Conservation (phyloP, 768 basidiomycete species). For the Auricularia sp. region DNA sequence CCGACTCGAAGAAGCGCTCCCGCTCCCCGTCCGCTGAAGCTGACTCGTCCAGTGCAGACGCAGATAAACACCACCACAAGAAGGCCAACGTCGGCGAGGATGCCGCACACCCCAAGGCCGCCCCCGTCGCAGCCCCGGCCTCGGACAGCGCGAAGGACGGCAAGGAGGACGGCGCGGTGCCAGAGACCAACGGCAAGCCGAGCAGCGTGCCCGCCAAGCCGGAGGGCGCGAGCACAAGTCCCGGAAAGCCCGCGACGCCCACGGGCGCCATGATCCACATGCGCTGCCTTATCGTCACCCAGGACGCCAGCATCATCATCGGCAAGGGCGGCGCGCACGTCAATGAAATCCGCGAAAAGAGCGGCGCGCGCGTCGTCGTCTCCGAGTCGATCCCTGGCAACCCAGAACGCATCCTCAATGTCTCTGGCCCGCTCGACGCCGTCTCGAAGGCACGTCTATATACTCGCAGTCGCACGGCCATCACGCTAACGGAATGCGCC, state of each 20-base stretch:
- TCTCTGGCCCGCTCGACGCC: constrained; percentile 94
- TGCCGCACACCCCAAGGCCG: neutral
- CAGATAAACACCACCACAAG: neutral
- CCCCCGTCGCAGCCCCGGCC: neutral
- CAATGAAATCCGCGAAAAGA: constrained; percentile 97
- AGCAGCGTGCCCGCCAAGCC: neutral
- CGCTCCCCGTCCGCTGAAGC: neutral
- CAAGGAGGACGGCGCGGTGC: neutral
- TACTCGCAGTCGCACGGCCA: neutral
- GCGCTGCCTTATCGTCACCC: constrained; percentile 96
- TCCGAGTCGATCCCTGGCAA: constrained; percentile 98
- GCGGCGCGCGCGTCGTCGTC: constrained; percentile 90
- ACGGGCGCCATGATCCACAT: constrained; percentile 72
- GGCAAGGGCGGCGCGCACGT: constrained; percentile 93
- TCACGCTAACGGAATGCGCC: neutral
- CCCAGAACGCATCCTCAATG: constrained; percentile 96
- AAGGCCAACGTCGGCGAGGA: neutral
- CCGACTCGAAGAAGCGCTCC: neutral
- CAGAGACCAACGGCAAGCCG: too few relatives aligned
- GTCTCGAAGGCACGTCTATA: constrained; percentile 74
- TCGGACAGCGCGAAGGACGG: neutral
- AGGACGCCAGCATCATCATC: constrained; percentile 98
- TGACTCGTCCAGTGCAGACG: neutral
- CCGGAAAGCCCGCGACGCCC: neutral
- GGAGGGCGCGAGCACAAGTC: neutral